phyloP scores from a whole-genome alignment of 2,329 filamentous ascomycete species.

The Pseudogymnoascus sp. region DNA sequence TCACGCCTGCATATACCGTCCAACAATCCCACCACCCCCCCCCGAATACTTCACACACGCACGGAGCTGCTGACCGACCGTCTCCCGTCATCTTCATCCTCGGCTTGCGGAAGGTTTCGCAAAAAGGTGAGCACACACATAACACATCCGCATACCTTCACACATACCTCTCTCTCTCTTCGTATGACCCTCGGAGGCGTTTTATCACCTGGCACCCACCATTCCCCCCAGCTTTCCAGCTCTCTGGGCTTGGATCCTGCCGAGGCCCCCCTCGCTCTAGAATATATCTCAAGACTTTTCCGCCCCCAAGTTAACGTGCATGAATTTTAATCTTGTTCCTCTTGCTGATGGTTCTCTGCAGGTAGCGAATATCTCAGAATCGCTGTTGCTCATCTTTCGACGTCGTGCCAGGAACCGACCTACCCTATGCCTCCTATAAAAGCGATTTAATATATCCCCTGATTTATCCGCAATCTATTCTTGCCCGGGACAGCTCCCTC shows the following conservation, averaged over 20 bases:
- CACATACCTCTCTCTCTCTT: background rate
- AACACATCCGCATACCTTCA: background rate
- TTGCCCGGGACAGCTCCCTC: background rate
- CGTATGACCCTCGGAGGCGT: background rate
- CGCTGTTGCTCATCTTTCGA: background rate
- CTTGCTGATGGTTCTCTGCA: background rate
- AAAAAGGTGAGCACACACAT: background rate
- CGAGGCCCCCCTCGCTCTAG: background rate
- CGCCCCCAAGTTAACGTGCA: background rate
- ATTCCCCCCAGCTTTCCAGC: background rate
- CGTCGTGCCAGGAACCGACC: background rate
- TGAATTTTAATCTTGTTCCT: background rate
- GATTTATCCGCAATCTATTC: conserved; percentile 6
- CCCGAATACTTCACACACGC: background rate
- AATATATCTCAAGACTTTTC: background rate
- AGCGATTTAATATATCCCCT: background rate
- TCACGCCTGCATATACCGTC: background rate
- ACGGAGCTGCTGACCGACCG: background rate
- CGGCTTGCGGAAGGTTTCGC: background rate
- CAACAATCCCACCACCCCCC: background rate
- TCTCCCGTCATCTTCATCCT: background rate
- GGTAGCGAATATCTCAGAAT: background rate
- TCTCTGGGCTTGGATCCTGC: background rate
- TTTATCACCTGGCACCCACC: background rate
- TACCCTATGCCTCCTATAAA: background rate